Evolutionary conservation across 257 asterid species (phyloP).

Genomic region (Plantago ovata): DNA sequence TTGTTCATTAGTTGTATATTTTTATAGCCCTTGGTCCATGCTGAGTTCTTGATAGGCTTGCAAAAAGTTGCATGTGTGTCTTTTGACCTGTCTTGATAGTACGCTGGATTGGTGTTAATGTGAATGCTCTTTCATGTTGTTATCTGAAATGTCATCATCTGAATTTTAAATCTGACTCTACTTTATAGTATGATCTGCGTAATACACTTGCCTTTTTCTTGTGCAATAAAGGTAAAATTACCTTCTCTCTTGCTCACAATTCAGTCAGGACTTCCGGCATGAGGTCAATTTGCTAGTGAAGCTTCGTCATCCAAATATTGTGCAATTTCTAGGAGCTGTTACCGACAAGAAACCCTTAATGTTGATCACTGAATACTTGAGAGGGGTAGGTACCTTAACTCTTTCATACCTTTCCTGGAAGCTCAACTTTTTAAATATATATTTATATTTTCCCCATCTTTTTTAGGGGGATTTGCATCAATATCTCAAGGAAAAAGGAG

Average conservation of each 20-base stretch:
- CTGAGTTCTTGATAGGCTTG: constrained; percentile 13
- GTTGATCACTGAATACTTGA: constrained; percentile 89
- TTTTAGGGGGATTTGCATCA: constrained; percentile 95
- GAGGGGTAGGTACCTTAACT: constrained; percentile 68
- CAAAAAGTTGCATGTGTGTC: neutral
- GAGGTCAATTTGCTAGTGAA: constrained; percentile 96
- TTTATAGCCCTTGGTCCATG: neutral
- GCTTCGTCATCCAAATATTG: constrained; percentile 98
- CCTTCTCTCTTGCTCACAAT: constrained; percentile 22
- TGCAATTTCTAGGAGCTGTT: constrained; percentile 97
- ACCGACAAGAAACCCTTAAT: constrained; percentile 89
- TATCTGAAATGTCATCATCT: too few species aligned
- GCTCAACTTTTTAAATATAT: constrained; percentile 1
- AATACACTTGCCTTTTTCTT: constrained; percentile 18
- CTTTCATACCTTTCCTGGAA: constrained; percentile 11
- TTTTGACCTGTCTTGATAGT: neutral
- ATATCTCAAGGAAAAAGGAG: constrained; percentile 85
- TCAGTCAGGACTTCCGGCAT: constrained; percentile 98
- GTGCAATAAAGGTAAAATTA: constrained; percentile 5
- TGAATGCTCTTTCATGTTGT: too few species aligned
- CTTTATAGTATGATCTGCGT: constrained; percentile 1
- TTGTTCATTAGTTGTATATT: neutral
- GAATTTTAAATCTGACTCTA: neutral
- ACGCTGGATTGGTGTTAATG: neutral
- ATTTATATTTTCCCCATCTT: too few species aligned